Percentiles rank a stretch among this genome's conserved stretches.
phyloP scores from a whole-genome alignment of 305 asterid species.

The Coffea humblotiana region DNA sequence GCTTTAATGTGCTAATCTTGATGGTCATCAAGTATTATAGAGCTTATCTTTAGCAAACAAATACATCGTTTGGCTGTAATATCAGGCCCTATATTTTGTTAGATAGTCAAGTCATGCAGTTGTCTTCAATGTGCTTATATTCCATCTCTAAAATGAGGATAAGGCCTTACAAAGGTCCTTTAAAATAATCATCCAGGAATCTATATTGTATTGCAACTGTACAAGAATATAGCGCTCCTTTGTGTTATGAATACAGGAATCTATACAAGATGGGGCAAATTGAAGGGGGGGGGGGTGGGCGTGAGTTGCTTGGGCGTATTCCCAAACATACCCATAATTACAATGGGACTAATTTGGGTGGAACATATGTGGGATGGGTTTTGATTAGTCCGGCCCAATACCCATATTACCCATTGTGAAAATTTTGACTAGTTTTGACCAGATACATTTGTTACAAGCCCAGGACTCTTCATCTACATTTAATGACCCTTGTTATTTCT shows the following conservation, averaged over 20 bases:
- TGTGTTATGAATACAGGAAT: neutral
- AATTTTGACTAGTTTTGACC: no score
- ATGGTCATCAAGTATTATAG: neutral
- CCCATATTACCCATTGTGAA: no score
- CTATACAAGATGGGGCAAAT: no score
- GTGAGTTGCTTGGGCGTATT: no score
- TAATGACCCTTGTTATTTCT: neutral
- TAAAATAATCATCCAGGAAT: neutral
- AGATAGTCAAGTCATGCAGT: neutral
- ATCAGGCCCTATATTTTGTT: neutral
- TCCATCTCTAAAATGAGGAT: neutral
- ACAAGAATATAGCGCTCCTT: neutral
- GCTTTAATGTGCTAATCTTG: neutral
- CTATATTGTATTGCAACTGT: neutral
- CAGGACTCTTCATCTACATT: conserved; percentile 1
- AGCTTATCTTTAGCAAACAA: neutral
- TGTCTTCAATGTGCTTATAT: neutral
- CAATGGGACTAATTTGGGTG: no score
- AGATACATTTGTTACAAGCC: no score
- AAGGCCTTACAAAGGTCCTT: neutral
- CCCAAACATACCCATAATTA: no score
- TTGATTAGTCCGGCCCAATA: no score
- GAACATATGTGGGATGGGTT: no score
- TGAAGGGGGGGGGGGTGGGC: no score
- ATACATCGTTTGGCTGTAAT: neutral